Conservation (phyloP, 768 basidiomycete genomes). For the Rhodotorula babjevae region DNA sequence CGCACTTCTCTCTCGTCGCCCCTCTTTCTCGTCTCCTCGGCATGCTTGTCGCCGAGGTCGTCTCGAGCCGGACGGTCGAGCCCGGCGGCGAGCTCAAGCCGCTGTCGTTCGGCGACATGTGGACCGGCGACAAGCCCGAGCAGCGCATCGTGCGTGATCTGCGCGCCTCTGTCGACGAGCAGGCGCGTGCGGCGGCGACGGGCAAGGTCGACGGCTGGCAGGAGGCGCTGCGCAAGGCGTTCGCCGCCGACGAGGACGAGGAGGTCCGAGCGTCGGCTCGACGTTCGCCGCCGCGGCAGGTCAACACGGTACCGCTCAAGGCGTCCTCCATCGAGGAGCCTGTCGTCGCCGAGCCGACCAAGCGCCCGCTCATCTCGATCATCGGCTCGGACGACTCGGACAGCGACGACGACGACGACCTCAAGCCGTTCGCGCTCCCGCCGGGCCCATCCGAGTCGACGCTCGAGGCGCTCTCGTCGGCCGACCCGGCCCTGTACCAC, state of each 20-base stretch:
- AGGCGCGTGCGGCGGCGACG: conserved; percentile 29
- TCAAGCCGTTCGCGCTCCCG: conserved; percentile 37
- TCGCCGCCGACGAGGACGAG: background rate
- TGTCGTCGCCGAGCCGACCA: background rate
- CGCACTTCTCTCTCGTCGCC: conserved; percentile 75
- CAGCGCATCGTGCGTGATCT: conserved; percentile 63
- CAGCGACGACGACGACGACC: conserved; percentile 39
- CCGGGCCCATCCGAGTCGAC: conserved; percentile 40
- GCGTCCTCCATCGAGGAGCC: conserved; percentile 17
- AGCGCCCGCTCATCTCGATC: conserved; percentile 52
- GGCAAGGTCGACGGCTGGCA: conserved; percentile 32
- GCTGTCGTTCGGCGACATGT: conserved; percentile 67
- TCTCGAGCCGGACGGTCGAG: conserved; percentile 45
- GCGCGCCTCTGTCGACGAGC: conserved; percentile 48
- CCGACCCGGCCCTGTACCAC: conserved; percentile 69
- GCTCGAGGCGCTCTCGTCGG: conserved; percentile 62
- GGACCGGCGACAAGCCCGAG: conserved; percentile 71
- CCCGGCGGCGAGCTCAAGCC: conserved; percentile 55
- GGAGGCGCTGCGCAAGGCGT: background rate
- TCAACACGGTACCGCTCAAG: conserved; percentile 3
- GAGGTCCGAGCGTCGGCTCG: background rate
- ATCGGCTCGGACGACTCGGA: conserved; percentile 49
- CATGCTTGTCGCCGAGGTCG: conserved; percentile 81
- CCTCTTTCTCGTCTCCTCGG: conserved; percentile 73
- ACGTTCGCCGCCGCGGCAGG: background rate